Evolutionary conservation across 257 asterid species (phyloP).

Genomic region (Eucommia ulmoides): DNA sequence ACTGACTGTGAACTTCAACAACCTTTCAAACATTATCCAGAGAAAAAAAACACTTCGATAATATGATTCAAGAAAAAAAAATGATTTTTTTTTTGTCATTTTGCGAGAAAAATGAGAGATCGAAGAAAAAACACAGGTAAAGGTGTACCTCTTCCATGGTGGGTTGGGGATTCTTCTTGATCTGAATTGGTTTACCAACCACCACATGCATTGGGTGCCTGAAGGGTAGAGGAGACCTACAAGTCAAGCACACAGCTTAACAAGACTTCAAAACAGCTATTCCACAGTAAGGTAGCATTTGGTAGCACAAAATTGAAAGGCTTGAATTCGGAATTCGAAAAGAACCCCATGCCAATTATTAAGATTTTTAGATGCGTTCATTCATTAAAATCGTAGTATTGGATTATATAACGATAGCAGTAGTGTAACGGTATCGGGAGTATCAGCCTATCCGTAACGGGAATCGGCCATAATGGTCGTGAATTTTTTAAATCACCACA

Average conservation of each 20-base stretch:
- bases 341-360: too few species aligned
- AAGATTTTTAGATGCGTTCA: too few species aligned
- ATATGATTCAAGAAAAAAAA: background rate
- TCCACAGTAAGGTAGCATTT: too few species aligned
- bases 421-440: too few species aligned
- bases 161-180: constrained; percentile 62
- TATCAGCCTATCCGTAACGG: too few species aligned
- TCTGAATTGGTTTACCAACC: constrained; percentile 72
- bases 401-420: too few species aligned
- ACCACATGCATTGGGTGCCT: constrained; percentile 79
- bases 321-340: too few species aligned
- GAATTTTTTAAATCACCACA: too few species aligned
- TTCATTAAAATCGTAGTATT: too few species aligned
- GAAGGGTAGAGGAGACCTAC: constrained; percentile 83
- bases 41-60: background rate
- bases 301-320: too few species aligned
- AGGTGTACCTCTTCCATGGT: constrained; percentile 59
- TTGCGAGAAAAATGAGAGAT: background rate
- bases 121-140: background rate
- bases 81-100: background rate
- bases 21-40: constrained; percentile 21
- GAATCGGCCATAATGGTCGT: too few species aligned
- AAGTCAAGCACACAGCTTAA: constrained; percentile 5
- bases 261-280: too few species aligned
- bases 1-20: constrained; percentile 50